Conservation (phyloP, 2,329 filamentous ascomycete genomes). For the Fusarium transvaalense region DNA sequence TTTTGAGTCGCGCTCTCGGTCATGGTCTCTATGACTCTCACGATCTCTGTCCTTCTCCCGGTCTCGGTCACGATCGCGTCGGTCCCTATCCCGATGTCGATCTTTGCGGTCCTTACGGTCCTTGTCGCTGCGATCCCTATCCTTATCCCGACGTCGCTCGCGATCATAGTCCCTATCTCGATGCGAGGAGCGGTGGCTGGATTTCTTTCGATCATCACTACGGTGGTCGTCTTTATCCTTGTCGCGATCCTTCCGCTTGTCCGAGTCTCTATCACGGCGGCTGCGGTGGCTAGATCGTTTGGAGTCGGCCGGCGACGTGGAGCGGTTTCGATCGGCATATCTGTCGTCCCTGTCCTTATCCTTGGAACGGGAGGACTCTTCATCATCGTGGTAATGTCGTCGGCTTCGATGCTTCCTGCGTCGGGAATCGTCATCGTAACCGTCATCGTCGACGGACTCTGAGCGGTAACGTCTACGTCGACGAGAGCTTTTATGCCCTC, state of each 20-base stretch:
- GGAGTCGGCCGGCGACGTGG: conserved; percentile 71
- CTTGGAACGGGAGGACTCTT: conserved; percentile 56
- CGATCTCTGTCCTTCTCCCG: conserved; percentile 51
- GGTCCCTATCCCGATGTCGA: conserved; percentile 54
- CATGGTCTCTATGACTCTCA: conserved; percentile 50
- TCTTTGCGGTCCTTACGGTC: conserved; percentile 57
- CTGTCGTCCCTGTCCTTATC: conserved; percentile 55
- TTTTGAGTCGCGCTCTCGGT: conserved; percentile 51
- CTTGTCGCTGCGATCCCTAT: conserved; percentile 55
- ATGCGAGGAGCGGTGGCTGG: conserved; percentile 39
- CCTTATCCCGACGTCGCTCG: conserved; percentile 55
- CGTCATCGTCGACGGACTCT: conserved; percentile 62
- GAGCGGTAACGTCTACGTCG: conserved; percentile 69
- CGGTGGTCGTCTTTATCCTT: conserved; percentile 57
- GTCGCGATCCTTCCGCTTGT: conserved; percentile 60
- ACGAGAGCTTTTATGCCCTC: conserved; percentile 61
- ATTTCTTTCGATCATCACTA: conserved; percentile 59
- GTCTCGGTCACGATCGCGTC: conserved; percentile 51
- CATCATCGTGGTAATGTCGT: conserved; percentile 59
- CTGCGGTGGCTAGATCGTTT: conserved; percentile 71
- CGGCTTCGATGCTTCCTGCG: conserved; percentile 64
- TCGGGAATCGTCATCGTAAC: conserved; percentile 60
- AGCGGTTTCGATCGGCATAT: conserved; percentile 70
- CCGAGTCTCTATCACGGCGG: conserved; percentile 67
- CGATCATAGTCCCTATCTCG: conserved; percentile 58